phyloP scores from a whole-genome alignment of 148 eudicot species.

The Rhododendron molle region DNA sequence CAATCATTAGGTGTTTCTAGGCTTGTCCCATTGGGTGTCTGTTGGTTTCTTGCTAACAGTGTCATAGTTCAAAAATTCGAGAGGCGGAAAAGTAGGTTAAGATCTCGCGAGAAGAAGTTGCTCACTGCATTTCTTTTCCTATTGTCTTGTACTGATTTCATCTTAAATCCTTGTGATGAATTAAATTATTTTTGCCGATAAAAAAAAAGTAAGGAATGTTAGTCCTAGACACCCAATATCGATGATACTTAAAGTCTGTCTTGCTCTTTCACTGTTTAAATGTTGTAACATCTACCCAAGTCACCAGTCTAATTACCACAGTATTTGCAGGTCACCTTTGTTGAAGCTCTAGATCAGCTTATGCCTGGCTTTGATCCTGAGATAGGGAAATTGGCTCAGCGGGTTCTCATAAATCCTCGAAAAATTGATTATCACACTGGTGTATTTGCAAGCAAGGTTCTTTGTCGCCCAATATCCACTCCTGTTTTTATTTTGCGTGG shows the following conservation, averaged over 20 bases:
- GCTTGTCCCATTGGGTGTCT: no score
- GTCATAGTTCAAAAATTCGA: no score
- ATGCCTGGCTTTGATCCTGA: slow-evolving; percentile 99
- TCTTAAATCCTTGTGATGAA: no score
- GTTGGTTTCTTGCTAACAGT: no score
- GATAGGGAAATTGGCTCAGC: slow-evolving; percentile 92
- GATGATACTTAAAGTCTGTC: not conserved
- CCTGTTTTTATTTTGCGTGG: slow-evolving; percentile 3
- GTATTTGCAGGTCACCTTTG: slow-evolving; percentile 75
- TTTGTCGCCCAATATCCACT: not conserved
- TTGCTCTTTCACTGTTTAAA: not conserved
- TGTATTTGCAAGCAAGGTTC: slow-evolving; percentile 98
- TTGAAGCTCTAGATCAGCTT: slow-evolving; percentile 96
- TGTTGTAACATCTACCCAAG: not conserved
- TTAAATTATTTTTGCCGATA: no score
- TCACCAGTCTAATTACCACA: slow-evolving; percentile 6
- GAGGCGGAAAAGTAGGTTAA: no score
- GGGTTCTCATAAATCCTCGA: slow-evolving; percentile 94
- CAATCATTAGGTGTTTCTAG: no score
- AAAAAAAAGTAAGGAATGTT: not conserved
- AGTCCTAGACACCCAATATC: not conserved
- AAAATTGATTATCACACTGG: slow-evolving; percentile 97
- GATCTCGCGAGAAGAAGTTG: no score
- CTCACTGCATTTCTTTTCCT: no score
- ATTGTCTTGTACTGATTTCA: no score